Evolutionary conservation across 2,329 filamentous ascomycete species (phyloP), one percentile per base, ranked within the genome.

Genomic region (Aspergillus glaucus): DNA sequence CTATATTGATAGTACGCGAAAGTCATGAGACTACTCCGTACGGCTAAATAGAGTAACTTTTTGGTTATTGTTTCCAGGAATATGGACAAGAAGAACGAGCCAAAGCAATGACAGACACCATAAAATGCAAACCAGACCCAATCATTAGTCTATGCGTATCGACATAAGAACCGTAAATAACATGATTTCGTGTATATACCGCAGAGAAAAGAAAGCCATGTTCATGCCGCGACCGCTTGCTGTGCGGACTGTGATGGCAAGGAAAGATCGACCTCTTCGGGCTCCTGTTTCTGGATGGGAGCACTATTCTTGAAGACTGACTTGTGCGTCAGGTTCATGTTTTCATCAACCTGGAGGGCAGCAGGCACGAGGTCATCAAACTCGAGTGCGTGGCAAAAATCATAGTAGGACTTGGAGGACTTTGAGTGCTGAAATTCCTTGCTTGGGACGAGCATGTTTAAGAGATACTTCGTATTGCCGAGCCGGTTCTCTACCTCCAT

Each of bases 391-490:
- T 82, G 75, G 61, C 89, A 86, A 2, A 85, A 68, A 46, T 87
- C 82, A 7, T 71, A 72, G 62, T 96, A 95, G 57, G 79, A 86
- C 70, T 85, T 90, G 51, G 79, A 79, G 43, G 73, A 69, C 53
- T 80, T 82, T 57, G 93, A 76, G 3, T 75, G 68, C 50, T 78
- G 76, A 64, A 86, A 87, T 1, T 74, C 75, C 66, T 90, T 94
- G 14, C 91, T 89, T 0, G 90, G 89, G 21, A 97, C 82, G 69
- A 96, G 80, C 66, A 95, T 88, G 39, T 81, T 81, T 24, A 98
- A 80, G 28, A 93, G 76, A 65, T 87, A 98, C 67, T 98, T 98
- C 4, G 91, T 95, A 72, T 98, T 98, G 41, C 87, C 86, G 67
- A 85, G 93, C 53, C 84, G 83, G 67, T 98, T 97, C 64, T 92